phyloP scores from a whole-genome alignment of 306 rosid species.

The Rosa rugosa region DNA sequence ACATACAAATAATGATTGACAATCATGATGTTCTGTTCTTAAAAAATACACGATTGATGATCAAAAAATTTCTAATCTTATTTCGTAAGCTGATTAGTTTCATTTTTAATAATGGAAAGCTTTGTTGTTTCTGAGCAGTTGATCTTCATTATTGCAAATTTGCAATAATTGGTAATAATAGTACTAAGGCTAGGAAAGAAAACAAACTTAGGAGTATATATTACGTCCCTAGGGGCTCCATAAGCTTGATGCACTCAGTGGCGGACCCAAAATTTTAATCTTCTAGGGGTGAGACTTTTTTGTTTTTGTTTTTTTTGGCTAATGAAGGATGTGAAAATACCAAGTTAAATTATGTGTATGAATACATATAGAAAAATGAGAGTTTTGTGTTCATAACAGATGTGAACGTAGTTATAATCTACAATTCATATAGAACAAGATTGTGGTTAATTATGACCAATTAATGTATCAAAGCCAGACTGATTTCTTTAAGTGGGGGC shows the following conservation, averaged over 20 bases:
- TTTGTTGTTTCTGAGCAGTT: background rate
- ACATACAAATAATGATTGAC: background rate
- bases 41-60: background rate
- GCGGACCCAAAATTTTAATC: too few species aligned
- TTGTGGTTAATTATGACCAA: too few species aligned
- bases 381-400: too few species aligned
- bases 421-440: too few species aligned
- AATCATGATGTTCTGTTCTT: background rate
- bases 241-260: background rate
- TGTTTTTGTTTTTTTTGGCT: too few species aligned
- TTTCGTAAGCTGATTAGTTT: background rate
- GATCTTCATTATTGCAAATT: background rate
- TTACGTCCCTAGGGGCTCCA: background rate
- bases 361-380: too few species aligned
- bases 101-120: background rate
- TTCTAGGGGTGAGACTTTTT: too few species aligned
- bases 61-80: background rate
- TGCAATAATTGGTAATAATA: slow-evolving; percentile 14
- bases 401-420: too few species aligned
- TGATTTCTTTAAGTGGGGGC: too few species aligned
- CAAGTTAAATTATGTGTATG: too few species aligned
- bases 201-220: background rate
- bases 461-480: too few species aligned
- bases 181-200: background rate
- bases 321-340: too few species aligned